Evolutionary conservation across 1,284 basidiomycete genomes (phyloP), one percentile per base, ranked within the genome.

Genomic region (Puccinia hordei): DNA sequence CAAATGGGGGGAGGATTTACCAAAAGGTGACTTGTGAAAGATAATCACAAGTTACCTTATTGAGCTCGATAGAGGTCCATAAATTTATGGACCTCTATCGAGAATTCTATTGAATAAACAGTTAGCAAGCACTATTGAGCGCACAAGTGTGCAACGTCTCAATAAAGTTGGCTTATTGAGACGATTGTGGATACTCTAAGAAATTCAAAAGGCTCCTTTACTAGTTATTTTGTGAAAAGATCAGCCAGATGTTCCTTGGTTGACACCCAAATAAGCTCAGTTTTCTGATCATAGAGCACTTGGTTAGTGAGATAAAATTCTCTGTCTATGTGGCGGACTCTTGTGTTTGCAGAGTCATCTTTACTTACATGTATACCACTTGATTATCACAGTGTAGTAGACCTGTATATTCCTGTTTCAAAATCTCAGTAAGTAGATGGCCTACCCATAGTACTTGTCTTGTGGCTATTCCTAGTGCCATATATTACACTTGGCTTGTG

Each of bases 271-370:
- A 44, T 24, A 17, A 69, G 35, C 1, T 24, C 38, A 1, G 38
- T 49, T 27, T 41, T 8, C 2, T n/a, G 9, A 4, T 44, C 24
- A 69, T 22, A 69, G 38, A 33, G 9, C 0, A 19, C 38, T 41
- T 69, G 38, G 24, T 69, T 69, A 1, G 46, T 69, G 33, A 44
- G 46, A 24, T 19, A 69, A 44, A 69, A 38, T 17, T 69, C 66
- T 1, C 33, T 8, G n/a, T 69, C 35, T 5, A n/a, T 22, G 9
- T 69, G 66, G 12, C 38, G 35, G 0, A n/a, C 38, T 9, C 38
- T 15, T 69, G 41, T 69, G 66, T 69, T 69, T 1, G 10, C 27
- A 0, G 66, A 41, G 33, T 69, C 38, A 38, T 69, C 38, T 1
- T 1, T 69, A 19, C 38, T 27, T 6, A 69, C 38, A 22, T n/a